Evolutionary conservation across 2,329 filamentous ascomycete species (phyloP).

Genomic region (Colletotrichum tropicale): DNA sequence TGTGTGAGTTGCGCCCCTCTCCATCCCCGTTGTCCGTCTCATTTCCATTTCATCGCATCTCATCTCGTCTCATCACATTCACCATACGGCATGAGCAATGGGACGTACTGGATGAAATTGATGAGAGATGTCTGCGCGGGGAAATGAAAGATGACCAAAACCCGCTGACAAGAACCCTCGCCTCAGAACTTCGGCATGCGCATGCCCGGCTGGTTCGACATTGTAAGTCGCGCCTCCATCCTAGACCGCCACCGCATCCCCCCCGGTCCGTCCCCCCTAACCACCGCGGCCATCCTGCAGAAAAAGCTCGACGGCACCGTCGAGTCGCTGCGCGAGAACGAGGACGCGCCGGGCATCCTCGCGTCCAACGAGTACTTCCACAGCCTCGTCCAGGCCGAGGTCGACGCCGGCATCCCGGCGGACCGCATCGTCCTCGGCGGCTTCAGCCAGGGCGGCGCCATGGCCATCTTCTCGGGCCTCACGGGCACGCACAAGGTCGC

Average conservation of each 20-base stretch:
- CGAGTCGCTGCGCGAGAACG: conserved; percentile 38
- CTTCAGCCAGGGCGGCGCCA: conserved; percentile 87
- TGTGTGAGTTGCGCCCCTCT: conserved; percentile 54
- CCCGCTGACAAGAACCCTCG: not conserved
- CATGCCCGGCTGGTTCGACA: conserved; percentile 91
- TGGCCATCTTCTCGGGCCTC: conserved; percentile 81
- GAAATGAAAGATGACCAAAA: not conserved
- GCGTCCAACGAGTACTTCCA: conserved; percentile 78
- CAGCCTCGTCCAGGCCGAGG: conserved; percentile 78
- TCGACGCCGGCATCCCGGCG: conserved; percentile 79
- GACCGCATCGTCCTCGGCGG: conserved; percentile 86
- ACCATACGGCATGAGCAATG: not conserved
- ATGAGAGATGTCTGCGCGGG: not conserved
- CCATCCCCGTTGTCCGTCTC: not conserved
- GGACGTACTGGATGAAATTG: not conserved
- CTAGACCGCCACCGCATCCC: not conserved
- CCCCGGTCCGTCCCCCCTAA: not conserved
- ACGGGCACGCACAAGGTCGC: conserved; percentile 77
- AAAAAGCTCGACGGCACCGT: conserved; percentile 35
- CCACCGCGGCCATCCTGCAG: not conserved
- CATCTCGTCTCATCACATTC: not conserved
- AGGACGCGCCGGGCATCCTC: conserved; percentile 78
- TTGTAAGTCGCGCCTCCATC: conserved; percentile 51
- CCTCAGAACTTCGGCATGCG: conserved; percentile 72
- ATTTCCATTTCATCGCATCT: not conserved